Evolutionary conservation across 306 rosid species (phyloP), one percentile per base, ranked within the genome.

Genomic region (Hippophae rhamnoides): DNA sequence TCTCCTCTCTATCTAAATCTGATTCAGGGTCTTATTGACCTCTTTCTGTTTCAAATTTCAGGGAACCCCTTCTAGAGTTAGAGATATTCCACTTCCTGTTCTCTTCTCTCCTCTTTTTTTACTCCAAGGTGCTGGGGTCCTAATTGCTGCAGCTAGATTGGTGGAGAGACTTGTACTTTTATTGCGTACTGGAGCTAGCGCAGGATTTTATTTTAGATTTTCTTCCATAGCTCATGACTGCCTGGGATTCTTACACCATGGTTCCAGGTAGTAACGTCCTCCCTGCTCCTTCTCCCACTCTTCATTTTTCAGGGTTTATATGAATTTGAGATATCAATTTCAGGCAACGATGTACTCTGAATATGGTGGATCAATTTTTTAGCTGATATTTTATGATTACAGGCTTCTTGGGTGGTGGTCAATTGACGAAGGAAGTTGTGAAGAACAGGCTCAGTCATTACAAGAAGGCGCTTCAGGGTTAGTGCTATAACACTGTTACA

Each of bases 331-430:
- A 18, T 74, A 55, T 63, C 55, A 67, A 61, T 69, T 72, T 64
- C 52, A 43, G 65, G 40, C 60, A 61, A 66, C 59, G 42, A n/a
- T 68, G 47, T 50, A 38, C 40, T 61, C 53, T 14, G 26, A 50
- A 12, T 64, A 9, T 56, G 45, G 2, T 55, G 44, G 18, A 54
- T 27, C 57, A 48, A 67, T 68, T 60, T 64, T 54, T 63, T 54
- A 46, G 72, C 73, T 72, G 72, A 71, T 40, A 59, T 59, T 74
- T 40, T 13, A 10, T 67, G 57, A 48, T 64, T 60, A 57, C 80
- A 93, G 99, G 81, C 81, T 93, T 31, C 74, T 93, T 63, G 99
- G 99, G 52, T 93, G 99, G 99, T 93, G 99, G 99, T 88, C 99
- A 50, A 89, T 93, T 66, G 99, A 93, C 75, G 99, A 93, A 84